phyloP scores from a whole-genome alignment of 2,329 filamentous ascomycete genomes.

The Penicillium sp. region DNA sequence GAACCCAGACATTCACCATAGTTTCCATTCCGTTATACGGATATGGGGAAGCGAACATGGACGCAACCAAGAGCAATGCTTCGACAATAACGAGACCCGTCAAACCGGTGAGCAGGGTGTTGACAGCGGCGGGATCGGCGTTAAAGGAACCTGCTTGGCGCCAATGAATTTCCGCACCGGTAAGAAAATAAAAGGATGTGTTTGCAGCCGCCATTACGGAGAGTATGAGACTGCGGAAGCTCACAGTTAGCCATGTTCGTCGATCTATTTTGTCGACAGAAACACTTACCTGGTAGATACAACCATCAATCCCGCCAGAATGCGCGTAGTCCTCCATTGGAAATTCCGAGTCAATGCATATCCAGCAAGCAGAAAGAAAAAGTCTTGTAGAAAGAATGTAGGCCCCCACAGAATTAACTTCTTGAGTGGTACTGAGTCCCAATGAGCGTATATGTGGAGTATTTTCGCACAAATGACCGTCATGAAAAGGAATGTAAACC shows the following conservation, averaged over 20 bases:
- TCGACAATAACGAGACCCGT: constrained; percentile 35
- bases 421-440: constrained; percentile 14
- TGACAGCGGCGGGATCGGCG: constrained; percentile 34
- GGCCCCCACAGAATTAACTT: constrained; percentile 22
- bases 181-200: constrained; percentile 35
- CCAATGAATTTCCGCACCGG: constrained; percentile 40
- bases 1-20: constrained; percentile 19
- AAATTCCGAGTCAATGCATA: constrained; percentile 13
- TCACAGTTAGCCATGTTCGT: neutral
- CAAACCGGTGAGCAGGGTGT: constrained; percentile 34
- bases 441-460: constrained; percentile 24
- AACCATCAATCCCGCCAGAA: constrained; percentile 4
- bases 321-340: constrained; percentile 6
- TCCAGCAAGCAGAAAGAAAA: constrained; percentile 13
- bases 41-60: constrained; percentile 25
- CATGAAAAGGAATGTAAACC: constrained; percentile 20
- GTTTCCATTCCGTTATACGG: constrained; percentile 26
- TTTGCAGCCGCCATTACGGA: constrained; percentile 36
- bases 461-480: constrained; percentile 22
- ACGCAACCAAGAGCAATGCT: constrained; percentile 23
- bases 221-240: constrained; percentile 25
- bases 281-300: constrained; percentile 10
- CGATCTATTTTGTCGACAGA: neutral
- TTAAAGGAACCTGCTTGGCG: constrained; percentile 34
- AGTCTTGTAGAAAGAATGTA: constrained; percentile 26